Percentiles rank a stretch among this genome's conserved stretches.
Evolutionary conservation across 2,329 filamentous ascomycete species (phyloP).

Genomic region (Colletotrichum australisinense): DNA sequence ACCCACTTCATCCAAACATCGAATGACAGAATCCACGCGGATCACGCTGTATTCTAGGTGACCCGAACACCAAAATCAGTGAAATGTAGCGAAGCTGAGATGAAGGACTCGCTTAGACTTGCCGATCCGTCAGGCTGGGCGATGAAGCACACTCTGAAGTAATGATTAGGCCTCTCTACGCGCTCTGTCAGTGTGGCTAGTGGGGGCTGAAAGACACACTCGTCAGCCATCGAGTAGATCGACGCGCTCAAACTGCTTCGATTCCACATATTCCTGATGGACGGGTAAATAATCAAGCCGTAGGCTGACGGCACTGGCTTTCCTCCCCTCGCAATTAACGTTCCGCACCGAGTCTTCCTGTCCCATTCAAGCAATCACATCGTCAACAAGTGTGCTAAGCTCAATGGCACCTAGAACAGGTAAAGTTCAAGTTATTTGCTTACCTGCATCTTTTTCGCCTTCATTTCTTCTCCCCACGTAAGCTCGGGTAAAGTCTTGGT

Average conservation of each 20-base stretch:
- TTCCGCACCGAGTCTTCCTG: not conserved
- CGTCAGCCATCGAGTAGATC: not conserved
- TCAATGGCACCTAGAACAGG: not conserved
- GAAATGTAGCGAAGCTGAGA: not conserved
- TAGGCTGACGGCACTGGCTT: not conserved
- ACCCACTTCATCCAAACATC: not conserved
- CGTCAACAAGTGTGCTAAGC: constrained; percentile 5
- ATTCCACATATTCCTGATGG: not conserved
- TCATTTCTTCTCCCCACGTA: constrained; percentile 2
- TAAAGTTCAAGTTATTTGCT: not conserved
- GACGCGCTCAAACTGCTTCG: not conserved
- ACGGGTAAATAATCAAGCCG: not conserved
- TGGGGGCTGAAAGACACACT: not conserved
- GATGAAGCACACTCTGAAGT: not conserved
- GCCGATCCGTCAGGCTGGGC: constrained; percentile 7
- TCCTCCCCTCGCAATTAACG: not conserved
- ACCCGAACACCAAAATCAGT: too few species aligned
- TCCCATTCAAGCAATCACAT: constrained; percentile 14
- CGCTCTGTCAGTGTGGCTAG: not conserved
- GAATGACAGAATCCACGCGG: constrained; percentile 22
- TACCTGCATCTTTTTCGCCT: constrained; percentile 2
- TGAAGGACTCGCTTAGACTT: constrained; percentile 9
- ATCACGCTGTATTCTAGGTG: not conserved
- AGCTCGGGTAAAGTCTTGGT: constrained; percentile 27
- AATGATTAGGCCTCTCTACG: not conserved